phyloP scores from a whole-genome alignment of 192 early-diverging fungal genomes.

The Coemansia sp. region DNA sequence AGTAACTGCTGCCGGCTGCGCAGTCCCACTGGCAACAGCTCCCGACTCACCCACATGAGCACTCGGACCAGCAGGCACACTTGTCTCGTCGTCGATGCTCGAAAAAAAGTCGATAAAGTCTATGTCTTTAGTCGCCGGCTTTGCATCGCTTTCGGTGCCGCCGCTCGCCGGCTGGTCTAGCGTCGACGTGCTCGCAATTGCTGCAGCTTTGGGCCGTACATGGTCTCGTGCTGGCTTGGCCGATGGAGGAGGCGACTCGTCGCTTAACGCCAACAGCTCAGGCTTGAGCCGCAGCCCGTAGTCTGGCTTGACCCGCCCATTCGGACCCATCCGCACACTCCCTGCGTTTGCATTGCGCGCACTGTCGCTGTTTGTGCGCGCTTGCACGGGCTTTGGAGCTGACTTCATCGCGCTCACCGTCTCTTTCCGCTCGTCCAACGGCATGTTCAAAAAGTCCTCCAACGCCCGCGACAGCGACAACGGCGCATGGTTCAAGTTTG shows the following conservation, averaged over 20 bases:
- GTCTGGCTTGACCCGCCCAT: slow-evolving; percentile 35
- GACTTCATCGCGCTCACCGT: slow-evolving; percentile 34
- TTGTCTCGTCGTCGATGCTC: slow-evolving; percentile 50
- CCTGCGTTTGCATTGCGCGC: not conserved
- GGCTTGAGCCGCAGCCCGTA: slow-evolving; percentile 51
- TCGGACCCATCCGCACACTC: slow-evolving; percentile 4
- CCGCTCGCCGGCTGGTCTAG: slow-evolving; percentile 14
- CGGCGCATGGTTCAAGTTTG: slow-evolving; percentile 54
- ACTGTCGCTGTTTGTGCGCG: not conserved
- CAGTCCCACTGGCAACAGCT: not conserved
- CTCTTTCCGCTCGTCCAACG: slow-evolving; percentile 28
- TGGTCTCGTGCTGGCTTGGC: not conserved
- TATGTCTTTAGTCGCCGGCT: slow-evolving; percentile 20
- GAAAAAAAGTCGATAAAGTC: slow-evolving; percentile 61
- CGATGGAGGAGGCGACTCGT: slow-evolving; percentile 13
- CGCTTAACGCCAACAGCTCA: slow-evolving; percentile 33
- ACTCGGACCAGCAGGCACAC: not conserved
- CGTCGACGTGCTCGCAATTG: slow-evolving; percentile 16
- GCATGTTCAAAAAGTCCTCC: slow-evolving; percentile 55
- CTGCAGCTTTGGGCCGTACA: not conserved
- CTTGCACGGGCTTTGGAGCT: slow-evolving; percentile 13
- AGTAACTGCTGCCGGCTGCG: slow-evolving; percentile 7
- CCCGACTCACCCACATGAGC: not conserved
- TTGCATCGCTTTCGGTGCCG: not conserved
- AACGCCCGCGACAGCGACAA: slow-evolving; percentile 53